Percentiles rank a stretch among this genome's conserved stretches.
These are phyloP conservation scores for Trichoderma parareesei DNA, from an alignment of 495 filamentous ascomycete species.

Conservation along the genomic window DNA sequence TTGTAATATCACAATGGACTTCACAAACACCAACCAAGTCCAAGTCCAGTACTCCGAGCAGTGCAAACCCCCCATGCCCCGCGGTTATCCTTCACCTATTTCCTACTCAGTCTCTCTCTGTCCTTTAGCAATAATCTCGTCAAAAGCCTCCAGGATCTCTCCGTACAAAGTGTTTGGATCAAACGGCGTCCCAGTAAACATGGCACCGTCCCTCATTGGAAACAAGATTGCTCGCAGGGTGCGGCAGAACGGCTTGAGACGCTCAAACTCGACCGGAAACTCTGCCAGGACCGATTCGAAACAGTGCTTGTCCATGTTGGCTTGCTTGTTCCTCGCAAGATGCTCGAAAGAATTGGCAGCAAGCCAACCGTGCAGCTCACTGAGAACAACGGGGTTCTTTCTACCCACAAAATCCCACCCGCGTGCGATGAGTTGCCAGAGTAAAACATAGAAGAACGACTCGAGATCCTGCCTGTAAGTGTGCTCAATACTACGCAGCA, in stretches of 20 bases:
- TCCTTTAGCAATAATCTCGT: neutral
- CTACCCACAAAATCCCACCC: neutral
- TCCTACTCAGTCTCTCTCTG: too few relatives aligned
- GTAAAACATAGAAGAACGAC: constrained; percentile 35
- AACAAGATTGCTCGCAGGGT: neutral
- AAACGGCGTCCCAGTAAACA: neutral
- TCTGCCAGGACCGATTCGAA: neutral
- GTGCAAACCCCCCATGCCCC: too few relatives aligned
- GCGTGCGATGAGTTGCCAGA: constrained; percentile 17
- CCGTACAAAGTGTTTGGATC: neutral
- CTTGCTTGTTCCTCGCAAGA: neutral
- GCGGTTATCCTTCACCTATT: too few relatives aligned
- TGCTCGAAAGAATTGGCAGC: neutral
- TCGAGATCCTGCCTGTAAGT: constrained; percentile 33
- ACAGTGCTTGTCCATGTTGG: neutral
- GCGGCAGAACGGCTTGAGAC: neutral
- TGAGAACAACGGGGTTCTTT: neutral
- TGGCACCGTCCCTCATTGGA: neutral
- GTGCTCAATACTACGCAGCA: constrained; percentile 25
- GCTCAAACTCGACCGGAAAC: neutral
- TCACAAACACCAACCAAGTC: too few relatives aligned
- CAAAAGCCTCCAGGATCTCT: neutral
- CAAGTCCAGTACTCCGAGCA: too few relatives aligned
- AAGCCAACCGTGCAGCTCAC: neutral
- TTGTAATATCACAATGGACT: too few relatives aligned